Base-by-base conservation (phyloP, 2,329 filamentous ascomycete species). In the Ophiostoma triangulosporum region DNA sequence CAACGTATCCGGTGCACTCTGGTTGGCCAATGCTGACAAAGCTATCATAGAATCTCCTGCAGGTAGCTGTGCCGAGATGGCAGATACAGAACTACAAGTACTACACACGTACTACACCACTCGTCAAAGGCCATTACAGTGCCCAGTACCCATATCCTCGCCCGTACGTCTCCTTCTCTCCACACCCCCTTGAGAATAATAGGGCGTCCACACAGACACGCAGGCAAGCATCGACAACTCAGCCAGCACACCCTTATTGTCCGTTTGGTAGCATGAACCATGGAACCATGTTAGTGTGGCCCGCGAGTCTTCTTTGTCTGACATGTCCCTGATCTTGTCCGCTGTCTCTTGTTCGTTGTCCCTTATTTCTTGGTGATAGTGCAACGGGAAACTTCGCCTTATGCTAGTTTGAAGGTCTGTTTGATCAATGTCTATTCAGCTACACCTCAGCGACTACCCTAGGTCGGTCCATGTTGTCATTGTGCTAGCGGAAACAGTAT, bases 141-240 rank as follows among this genome's bases (percentile, higher is more conserved):
- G 14, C 38, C 22, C 20, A 24, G 5, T 6, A 24, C 20, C 38
- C 20, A 20, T 43, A 6, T 9, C 12, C 11, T 38, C 11, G 35
- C n/a, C 4, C 14, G 8, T 15, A 15, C 14, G 15, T 15, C 26
- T 27, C 3, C 5, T 4, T 15, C 43, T 53, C 54, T 38, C 54
- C 54, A 56, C 54, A 53, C 54, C 52, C 54, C 49, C 54, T 36
- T 46, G 12, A 33, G 26, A 20, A 53, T 46, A 38, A 17, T 46
- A 51, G 53, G 51, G 51, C 51, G 51, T 36, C 50, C 50, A 51
- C 40, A 50, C 46, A 51, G 48, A 27, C 40, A 35, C 27, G 31
- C 48, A 29, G 3, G 29, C 12, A 48, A 48, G 36, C 43, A 48
- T 29, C 33, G 36, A 35, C 50, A 56, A 31, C 31, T 24, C 50